Conservation (phyloP, 495 filamentous ascomycete genomes). For the Aspergillus panamensis region DNA sequence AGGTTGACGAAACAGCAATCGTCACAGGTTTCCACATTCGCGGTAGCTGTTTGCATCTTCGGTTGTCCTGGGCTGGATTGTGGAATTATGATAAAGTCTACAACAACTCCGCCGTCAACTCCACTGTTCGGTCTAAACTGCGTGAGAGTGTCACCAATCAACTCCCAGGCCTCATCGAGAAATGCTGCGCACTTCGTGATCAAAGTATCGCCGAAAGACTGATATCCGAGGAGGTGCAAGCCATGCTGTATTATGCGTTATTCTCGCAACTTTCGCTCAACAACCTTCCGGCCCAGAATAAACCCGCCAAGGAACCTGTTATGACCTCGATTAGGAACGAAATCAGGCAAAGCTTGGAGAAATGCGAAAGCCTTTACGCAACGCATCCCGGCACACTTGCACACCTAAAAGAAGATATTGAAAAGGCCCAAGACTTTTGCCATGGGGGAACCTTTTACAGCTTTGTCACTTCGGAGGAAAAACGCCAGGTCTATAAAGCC, state of each 20-base stretch:
- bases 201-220: neutral
- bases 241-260: slow-evolving; percentile 7
- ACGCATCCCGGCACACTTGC: neutral
- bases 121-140: neutral
- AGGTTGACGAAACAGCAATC: slow-evolving; percentile 36
- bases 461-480: slow-evolving; percentile 40
- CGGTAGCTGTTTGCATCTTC: slow-evolving; percentile 45
- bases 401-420: slow-evolving; percentile 11
- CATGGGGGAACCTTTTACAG: slow-evolving; percentile 34
- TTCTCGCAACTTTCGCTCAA: slow-evolving; percentile 24
- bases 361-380: slow-evolving; percentile 5
- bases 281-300: too few species aligned
- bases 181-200: neutral
- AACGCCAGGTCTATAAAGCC: slow-evolving; percentile 42
- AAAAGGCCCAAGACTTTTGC: slow-evolving; percentile 3
- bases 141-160: neutral
- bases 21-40: slow-evolving; percentile 38
- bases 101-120: neutral
- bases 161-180: neutral
- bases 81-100: slow-evolving; percentile 28
- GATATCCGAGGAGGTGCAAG: slow-evolving; percentile 8
- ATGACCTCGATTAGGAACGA: neutral
- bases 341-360: neutral
- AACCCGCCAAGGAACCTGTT: neutral
- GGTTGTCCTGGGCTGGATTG: slow-evolving; percentile 52